Conservation (phyloP, 495 filamentous ascomycete species). For the Delitschia confertaspora region DNA sequence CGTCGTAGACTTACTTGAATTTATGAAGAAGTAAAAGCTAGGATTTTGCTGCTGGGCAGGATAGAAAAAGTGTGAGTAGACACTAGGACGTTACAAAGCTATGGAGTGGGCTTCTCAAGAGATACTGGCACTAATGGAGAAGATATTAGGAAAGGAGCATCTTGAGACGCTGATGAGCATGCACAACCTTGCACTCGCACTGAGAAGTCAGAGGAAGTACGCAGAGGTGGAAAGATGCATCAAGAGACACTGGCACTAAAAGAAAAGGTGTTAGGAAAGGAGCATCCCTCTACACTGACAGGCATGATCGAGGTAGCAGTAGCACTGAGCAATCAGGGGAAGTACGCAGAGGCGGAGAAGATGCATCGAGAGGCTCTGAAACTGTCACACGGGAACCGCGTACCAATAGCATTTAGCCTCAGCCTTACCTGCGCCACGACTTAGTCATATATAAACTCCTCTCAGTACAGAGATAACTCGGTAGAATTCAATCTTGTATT, state of each 20-base stretch:
- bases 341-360: conserved; percentile 3
- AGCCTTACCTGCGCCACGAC: not conserved
- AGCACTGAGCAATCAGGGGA: not conserved
- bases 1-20: conserved; percentile 2
- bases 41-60: not conserved
- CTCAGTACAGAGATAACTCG: not conserved
- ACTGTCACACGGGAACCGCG: not conserved
- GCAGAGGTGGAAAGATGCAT: conserved; percentile 16
- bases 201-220: conserved; percentile 8
- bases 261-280: conserved; percentile 14
- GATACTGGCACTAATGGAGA: conserved; percentile 29
- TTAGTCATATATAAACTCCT: not conserved
- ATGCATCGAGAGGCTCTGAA: conserved; percentile 4
- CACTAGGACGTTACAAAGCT: conserved; percentile 24
- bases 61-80: conserved; percentile 1
- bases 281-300: conserved; percentile 10
- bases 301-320: conserved; percentile 1
- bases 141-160: conserved; percentile 36
- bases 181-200: conserved; percentile 32
- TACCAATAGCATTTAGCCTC: not conserved
- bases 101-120: not conserved
- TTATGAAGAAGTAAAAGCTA: not conserved
- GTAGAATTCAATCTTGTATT: not conserved
- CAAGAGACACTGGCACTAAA: conserved; percentile 3
- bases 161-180: conserved; percentile 36